These are phyloP conservation scores for Kodamaea sagamina DNA, from an alignment of 805 yeast species.

Conservation along the genomic window DNA sequence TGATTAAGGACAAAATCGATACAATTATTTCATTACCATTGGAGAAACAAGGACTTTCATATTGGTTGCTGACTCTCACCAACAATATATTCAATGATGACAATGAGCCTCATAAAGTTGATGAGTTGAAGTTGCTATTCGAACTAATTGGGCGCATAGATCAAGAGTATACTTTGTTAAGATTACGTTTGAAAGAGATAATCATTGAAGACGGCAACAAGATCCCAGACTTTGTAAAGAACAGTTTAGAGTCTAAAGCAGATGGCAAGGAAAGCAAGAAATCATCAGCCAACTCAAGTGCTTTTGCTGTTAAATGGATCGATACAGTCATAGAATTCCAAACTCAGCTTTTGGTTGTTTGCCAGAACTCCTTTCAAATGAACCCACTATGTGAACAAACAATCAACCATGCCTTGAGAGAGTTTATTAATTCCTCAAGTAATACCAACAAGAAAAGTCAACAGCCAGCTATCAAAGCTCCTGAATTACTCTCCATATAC, in stretches of 20 bases:
- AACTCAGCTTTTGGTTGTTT: slow-evolving; percentile 50
- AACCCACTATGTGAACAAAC: slow-evolving; percentile 54
- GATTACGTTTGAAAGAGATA: slow-evolving; percentile 46
- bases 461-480: slow-evolving; percentile 29
- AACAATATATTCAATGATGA: slow-evolving; percentile 15
- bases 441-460: slow-evolving; percentile 19
- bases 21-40: slow-evolving; percentile 48
- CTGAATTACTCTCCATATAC: slow-evolving; percentile 41
- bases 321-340: slow-evolving; percentile 55
- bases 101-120: slow-evolving; percentile 24
- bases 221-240: slow-evolving; percentile 31
- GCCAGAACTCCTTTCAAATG: slow-evolving; percentile 49
- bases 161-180: slow-evolving; percentile 50
- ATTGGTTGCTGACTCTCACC: slow-evolving; percentile 50
- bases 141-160: slow-evolving; percentile 56
- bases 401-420: slow-evolving; percentile 61
- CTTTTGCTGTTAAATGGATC: slow-evolving; percentile 70
- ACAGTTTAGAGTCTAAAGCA: slow-evolving; percentile 7
- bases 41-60: slow-evolving; percentile 56
- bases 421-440: slow-evolving; percentile 52
- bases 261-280: slow-evolving; percentile 3
- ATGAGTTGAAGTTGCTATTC: slow-evolving; percentile 50
- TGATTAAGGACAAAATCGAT: slow-evolving; percentile 59
- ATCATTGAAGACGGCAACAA: slow-evolving; percentile 50
- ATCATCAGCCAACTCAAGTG: slow-evolving; percentile 33